Evolutionary conservation across 148 eudicot species (phyloP), one percentile per base, ranked within the genome.

Genomic region (Silene latifolia): DNA sequence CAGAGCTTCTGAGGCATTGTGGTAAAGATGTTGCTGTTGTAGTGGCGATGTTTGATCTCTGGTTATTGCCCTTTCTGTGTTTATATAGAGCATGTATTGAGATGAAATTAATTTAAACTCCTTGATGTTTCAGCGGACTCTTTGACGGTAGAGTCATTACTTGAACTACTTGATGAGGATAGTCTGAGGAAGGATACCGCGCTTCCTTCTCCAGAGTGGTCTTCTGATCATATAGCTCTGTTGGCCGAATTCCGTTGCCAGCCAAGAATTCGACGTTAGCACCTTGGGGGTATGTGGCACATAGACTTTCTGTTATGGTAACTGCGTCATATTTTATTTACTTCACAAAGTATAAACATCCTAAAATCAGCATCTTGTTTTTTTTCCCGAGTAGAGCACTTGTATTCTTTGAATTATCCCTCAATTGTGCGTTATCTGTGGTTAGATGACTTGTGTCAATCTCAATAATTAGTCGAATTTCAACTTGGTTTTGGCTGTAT

Each of bases 191-290:
- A 96, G 80, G 95, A 96, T 76, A 96, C 99, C 0, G 99, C 97
- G 20, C 98, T 96, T 86, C 99, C 99, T 77, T 96, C 99, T 84
- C 97, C 98, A 29, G 99, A 90, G 82, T 96, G 99, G 99, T 95
- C 99, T 32, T 95, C 99, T 15, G 99, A 95, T 84, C 99, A 95
- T 86, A 90, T 92, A 82, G 99, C 99, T 23, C 91, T 95, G 61
- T 79, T 92, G 77, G 97, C 99, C 64, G 99, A 90, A 83, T 95
- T 95, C 79, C 99, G 99, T 75, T 95, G 99, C 83, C 87, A 84
- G 77, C 90, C 92, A 78, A 90, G 89, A 87, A 77, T 75, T 72
- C 91, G 96, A 73, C 97, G 97, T 73, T 90, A 86, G 84, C 78
- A 61, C 23, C 53, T 35, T 59, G 15, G 57, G 63, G 83, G 77